Evolutionary conservation across 176 grass and related monocot species (phyloP).

Genomic region (bread wheat (Triticum aestivum)): IWGSC_CS_RefSeq_v2.1 NC_057813.1:762157181-762157680

Average conservation of each 20-base stretch:
- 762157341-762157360: neutral
- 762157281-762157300: neutral
- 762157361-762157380: neutral
- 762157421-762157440: neutral
- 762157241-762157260: neutral
- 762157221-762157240: neutral
- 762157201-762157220: neutral
- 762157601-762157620: no score
- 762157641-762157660: no score
- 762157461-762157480: neutral
- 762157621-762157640: no score
- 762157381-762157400: neutral
- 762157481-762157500: neutral
- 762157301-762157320: neutral
- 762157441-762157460: neutral
- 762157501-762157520: no score
- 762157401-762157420: neutral
- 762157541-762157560: no score
- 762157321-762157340: neutral
- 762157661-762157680: no score
- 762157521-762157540: no score
- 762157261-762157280: neutral
- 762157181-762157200: neutral
- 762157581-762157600: no score
- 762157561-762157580: no score